Percentiles rank a stretch among this genome's conserved stretches.
phyloP scores from a whole-genome alignment of 2,329 filamentous ascomycete genomes.

The Claviceps sp. region DNA sequence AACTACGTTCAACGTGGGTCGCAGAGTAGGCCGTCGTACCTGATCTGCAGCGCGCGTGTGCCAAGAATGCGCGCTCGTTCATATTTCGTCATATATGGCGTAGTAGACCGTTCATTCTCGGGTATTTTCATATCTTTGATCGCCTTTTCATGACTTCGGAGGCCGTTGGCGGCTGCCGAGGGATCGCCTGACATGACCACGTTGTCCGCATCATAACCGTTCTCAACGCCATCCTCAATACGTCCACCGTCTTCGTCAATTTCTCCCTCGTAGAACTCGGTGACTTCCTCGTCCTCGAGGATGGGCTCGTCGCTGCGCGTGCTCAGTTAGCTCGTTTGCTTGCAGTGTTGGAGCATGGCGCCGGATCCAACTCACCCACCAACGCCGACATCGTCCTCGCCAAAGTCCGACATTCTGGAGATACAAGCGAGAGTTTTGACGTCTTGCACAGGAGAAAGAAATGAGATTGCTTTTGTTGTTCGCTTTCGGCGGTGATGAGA shows the following conservation, averaged over 20 bases:
- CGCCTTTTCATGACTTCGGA: slow-evolving; percentile 39
- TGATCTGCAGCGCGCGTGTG: slow-evolving; percentile 89
- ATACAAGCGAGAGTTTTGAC: background rate
- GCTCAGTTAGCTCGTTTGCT: background rate
- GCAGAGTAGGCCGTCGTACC: slow-evolving; percentile 44
- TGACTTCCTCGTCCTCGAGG: slow-evolving; percentile 56
- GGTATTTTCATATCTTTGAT: slow-evolving; percentile 78
- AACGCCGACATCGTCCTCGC: slow-evolving; percentile 48
- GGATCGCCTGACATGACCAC: slow-evolving; percentile 49
- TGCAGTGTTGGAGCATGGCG: background rate
- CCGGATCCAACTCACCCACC: slow-evolving; percentile 35
- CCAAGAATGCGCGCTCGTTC: slow-evolving; percentile 88
- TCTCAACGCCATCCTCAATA: slow-evolving; percentile 35
- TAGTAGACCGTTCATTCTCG: slow-evolving; percentile 77
- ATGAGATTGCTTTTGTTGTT: background rate
- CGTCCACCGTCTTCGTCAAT: slow-evolving; percentile 40
- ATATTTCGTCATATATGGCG: slow-evolving; percentile 99
- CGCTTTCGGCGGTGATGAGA: background rate
- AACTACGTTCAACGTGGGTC: too few relatives aligned
- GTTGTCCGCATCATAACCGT: slow-evolving; percentile 44
- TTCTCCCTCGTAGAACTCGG: slow-evolving; percentile 42
- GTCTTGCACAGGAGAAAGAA: background rate
- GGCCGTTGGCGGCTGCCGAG: slow-evolving; percentile 41
- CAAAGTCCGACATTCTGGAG: slow-evolving; percentile 57
- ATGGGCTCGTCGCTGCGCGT: slow-evolving; percentile 51